Percentiles rank a stretch among this genome's conserved stretches.
Conservation (phyloP, 306 rosid species). For the Trifolium subterraneum region DNA sequence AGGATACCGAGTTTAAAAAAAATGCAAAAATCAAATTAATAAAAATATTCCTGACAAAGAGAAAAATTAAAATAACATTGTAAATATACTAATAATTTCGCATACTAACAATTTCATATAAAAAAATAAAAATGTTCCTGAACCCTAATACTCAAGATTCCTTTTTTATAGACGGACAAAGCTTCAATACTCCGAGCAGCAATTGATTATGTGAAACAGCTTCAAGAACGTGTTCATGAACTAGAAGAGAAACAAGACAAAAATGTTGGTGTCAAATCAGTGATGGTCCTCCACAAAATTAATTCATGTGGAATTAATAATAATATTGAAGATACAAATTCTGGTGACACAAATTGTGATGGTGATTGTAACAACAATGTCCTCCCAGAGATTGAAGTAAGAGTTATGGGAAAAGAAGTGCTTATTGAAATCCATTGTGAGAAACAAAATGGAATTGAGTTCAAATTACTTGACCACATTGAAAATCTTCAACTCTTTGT, state of each 20-base stretch:
- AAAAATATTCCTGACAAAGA: too few species aligned
- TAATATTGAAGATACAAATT: constrained; percentile 17
- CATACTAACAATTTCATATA: too few species aligned
- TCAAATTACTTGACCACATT: constrained; percentile 40
- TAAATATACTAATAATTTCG: too few species aligned
- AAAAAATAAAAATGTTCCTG: not conserved
- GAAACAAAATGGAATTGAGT: constrained; percentile 43
- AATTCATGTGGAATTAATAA: not conserved
- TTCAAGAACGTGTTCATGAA: constrained; percentile 35
- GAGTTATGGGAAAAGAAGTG: constrained; percentile 43
- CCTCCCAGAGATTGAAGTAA: constrained; percentile 47
- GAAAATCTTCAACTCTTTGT: constrained; percentile 45
- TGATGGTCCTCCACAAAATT: constrained; percentile 26
- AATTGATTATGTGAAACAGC: constrained; percentile 47
- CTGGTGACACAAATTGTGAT: constrained; percentile 16
- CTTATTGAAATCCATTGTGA: constrained; percentile 48
- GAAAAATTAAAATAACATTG: too few species aligned
- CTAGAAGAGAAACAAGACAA: constrained; percentile 43
- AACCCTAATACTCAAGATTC: not conserved
- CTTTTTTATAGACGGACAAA: constrained; percentile 42
- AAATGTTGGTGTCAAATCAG: not conserved
- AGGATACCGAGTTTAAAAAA: too few species aligned
- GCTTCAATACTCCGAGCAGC: constrained; percentile 51
- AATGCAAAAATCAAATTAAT: too few species aligned
- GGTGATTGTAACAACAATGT: not conserved